Evolutionary conservation across 2,329 filamentous ascomycete species (phyloP).

Genomic region (Stachybotrys chlorohalonatus): DNA sequence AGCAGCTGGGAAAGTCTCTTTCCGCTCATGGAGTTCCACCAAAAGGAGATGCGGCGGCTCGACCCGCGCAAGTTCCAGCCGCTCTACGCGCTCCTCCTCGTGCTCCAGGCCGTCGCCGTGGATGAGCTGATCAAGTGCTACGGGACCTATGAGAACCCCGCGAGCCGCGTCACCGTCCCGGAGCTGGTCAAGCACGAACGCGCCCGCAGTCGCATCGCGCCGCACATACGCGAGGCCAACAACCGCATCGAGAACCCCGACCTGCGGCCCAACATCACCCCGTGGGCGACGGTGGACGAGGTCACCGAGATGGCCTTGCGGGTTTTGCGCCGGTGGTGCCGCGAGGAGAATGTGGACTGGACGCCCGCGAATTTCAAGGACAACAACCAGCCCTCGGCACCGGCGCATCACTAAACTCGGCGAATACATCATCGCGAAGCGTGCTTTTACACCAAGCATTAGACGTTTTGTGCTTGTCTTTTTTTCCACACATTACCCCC

Average conservation of each 20-base stretch:
- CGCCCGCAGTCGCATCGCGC: slow-evolving; percentile 16
- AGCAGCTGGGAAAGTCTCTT: slow-evolving; percentile 33
- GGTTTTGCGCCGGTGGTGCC: slow-evolving; percentile 33
- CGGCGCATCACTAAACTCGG: background rate
- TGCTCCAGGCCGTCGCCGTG: slow-evolving; percentile 33
- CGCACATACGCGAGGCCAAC: slow-evolving; percentile 19
- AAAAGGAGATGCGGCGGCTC: slow-evolving; percentile 27
- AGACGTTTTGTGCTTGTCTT: background rate
- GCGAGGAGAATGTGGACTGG: slow-evolving; percentile 37
- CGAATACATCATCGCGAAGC: background rate
- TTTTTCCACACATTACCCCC: background rate
- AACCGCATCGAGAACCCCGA: slow-evolving; percentile 17
- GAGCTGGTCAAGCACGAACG: slow-evolving; percentile 16
- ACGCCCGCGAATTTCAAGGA: slow-evolving; percentile 21
- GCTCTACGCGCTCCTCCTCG: slow-evolving; percentile 30
- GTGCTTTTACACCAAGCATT: background rate
- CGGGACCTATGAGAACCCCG: slow-evolving; percentile 10
- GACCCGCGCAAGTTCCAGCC: slow-evolving; percentile 25
- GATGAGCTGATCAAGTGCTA: slow-evolving; percentile 36
- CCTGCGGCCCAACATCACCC: slow-evolving; percentile 21
- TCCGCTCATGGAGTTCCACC: slow-evolving; percentile 31
- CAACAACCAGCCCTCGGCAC: slow-evolving; percentile 1
- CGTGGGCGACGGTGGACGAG: slow-evolving; percentile 37
- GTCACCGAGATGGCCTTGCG: slow-evolving; percentile 27
- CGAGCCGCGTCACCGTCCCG: slow-evolving; percentile 6